Evolutionary conservation across 805 yeast species (phyloP), one percentile per base, ranked within the genome.

Genomic region (Wickerhamiella lipophila): DNA sequence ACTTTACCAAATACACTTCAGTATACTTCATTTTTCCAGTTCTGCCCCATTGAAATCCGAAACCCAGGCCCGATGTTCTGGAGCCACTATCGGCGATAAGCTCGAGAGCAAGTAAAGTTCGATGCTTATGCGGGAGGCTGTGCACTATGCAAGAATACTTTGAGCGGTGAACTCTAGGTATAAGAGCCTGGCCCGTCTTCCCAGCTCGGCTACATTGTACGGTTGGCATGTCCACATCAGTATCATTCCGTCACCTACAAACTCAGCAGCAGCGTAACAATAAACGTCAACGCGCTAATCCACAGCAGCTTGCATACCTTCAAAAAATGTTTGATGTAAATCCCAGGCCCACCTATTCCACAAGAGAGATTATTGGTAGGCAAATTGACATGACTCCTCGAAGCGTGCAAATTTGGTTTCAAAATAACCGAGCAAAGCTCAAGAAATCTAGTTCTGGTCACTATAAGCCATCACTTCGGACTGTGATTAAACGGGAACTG

Each of bases 351-450:
- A 79, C 56, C 39, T 55, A 54, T 15, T 15, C 25, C 1, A 22
- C 46, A 1, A 49, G 59, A 6, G 57, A 55, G 58, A 74, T 71
- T 26, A 77, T 87, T 34, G 78, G 92, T 35, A 77, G 73, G 1
- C 72, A 72, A 52, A 83, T 94, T 1, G 83, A 81, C 16, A 80
- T 87, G 85, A 77, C 87, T 12, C 95, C 87, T 57, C 75, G 92
- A 53, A 84, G 88, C 12, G 95, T 87, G 2, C 72, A 95, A 49
- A 87, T 87, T 39, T 87, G 96, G 96, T 87, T 87, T 59, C 96
- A 87, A 61, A 87, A 87, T 60, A 70, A 89, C 57, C 68, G 96
- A 52, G 64, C 64, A 3, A 60, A 60, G 42, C 49, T 48, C 13
- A 57, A 54, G 58, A 82, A 82, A 26, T 29, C 16, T 12, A 12